Evolutionary conservation across 2,329 filamentous ascomycete species (phyloP).

Genomic region (Alternaria arbusti): DNA sequence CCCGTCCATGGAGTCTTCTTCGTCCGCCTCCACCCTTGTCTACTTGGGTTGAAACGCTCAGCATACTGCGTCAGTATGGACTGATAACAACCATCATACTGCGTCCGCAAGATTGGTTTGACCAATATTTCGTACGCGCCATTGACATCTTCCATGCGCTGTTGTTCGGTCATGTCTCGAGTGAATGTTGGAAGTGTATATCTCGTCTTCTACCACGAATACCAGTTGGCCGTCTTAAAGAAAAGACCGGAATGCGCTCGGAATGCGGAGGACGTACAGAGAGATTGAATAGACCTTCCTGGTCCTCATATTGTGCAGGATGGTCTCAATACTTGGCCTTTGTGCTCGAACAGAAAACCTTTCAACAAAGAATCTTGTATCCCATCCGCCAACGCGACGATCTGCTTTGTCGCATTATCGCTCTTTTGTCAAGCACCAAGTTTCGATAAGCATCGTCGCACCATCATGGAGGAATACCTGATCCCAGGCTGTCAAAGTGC

Average conservation of each 20-base stretch:
- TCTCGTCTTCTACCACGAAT: too few relatives aligned
- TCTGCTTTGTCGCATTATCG: not conserved
- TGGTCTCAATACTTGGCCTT: not conserved
- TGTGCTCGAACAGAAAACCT: not conserved
- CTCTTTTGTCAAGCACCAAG: not conserved
- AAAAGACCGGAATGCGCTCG: not conserved
- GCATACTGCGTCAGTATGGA: not conserved
- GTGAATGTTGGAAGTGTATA: not conserved
- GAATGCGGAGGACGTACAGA: too few relatives aligned
- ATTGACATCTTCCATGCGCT: not conserved
- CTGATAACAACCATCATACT: not conserved
- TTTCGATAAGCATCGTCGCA: not conserved
- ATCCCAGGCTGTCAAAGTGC: not conserved
- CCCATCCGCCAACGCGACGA: not conserved
- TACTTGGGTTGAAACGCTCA: not conserved
- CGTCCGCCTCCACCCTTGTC: not conserved
- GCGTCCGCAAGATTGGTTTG: not conserved
- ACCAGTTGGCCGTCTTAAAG: not conserved
- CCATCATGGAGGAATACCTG: not conserved
- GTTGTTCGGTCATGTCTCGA: not conserved
- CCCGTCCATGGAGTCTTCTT: not conserved
- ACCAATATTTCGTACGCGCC: not conserved
- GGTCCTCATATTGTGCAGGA: not conserved
- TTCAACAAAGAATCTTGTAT: not conserved
- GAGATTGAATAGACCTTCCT: not conserved